phyloP scores from a whole-genome alignment of 2,329 filamentous ascomycete species.

The Monilinia fructigena region DNA sequence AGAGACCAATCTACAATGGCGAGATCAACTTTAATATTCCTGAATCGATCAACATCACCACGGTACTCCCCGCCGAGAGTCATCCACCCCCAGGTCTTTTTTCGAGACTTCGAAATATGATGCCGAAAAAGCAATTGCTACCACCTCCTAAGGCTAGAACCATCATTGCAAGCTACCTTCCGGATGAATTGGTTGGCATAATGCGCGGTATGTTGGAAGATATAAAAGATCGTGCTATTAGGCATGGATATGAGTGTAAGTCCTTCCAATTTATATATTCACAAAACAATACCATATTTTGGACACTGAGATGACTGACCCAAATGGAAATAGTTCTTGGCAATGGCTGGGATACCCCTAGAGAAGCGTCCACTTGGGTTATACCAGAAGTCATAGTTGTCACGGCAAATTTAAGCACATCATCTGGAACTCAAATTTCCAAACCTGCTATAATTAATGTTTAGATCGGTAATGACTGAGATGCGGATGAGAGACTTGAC shows the following conservation, averaged over 20 bases:
- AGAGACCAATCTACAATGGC: slow-evolving; percentile 6
- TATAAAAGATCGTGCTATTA: background rate
- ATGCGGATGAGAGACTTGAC: background rate
- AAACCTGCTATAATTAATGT: background rate
- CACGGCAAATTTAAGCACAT: background rate
- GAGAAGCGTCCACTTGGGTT: background rate
- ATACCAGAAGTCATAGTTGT: background rate
- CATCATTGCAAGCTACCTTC: background rate
- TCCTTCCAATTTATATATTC: background rate
- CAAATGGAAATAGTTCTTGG: background rate
- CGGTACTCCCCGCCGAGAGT: background rate
- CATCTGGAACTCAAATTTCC: background rate
- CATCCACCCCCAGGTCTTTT: background rate
- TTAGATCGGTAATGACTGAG: background rate
- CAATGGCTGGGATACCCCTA: background rate
- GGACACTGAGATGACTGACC: background rate
- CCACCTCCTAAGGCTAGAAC: background rate
- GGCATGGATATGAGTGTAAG: background rate
- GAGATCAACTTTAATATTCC: background rate
- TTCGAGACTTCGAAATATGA: background rate
- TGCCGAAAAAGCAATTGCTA: background rate
- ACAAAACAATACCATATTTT: background rate
- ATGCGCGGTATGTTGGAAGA: background rate
- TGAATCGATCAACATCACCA: background rate
- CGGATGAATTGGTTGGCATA: background rate